A percentile compares a stretch with the other conserved stretches of the same genome.
Conservation (phyloP, 495 filamentous ascomycete species). For the Hypomontagnella submonticulosa region DNA sequence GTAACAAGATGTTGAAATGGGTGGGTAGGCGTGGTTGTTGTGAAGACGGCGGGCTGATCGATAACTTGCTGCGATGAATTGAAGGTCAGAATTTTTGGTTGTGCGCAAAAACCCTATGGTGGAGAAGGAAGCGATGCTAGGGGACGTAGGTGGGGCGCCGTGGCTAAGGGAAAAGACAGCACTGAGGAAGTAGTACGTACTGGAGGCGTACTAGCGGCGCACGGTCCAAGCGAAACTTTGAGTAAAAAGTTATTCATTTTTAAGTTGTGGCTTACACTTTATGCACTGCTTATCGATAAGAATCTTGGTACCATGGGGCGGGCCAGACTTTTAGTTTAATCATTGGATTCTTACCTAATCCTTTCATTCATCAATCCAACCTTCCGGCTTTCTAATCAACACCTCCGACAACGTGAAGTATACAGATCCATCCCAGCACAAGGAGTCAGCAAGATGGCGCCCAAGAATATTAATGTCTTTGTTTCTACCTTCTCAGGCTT, state of each 20-base stretch:
- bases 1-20: constrained; percentile 57
- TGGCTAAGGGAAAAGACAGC: constrained; percentile 45
- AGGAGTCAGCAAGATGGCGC: constrained; percentile 48
- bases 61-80: constrained; percentile 47
- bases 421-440: not conserved
- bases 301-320: constrained; percentile 1
- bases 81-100: constrained; percentile 50
- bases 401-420: not conserved
- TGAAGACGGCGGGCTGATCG: constrained; percentile 45
- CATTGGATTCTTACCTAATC: too few relatives aligned
- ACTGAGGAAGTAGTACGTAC: not conserved
- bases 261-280: too few relatives aligned
- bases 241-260: too few relatives aligned
- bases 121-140: constrained; percentile 43
- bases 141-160: constrained; percentile 34
- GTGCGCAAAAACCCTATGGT: constrained; percentile 53
- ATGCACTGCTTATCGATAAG: not conserved
- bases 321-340: not conserved
- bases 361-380: not conserved
- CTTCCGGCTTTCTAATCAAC: not conserved
- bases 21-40: constrained; percentile 42
- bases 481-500: constrained; percentile 85
- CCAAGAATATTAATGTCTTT: constrained; percentile 77
- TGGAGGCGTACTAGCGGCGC: not conserved
- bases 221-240: too few relatives aligned